Base-by-base conservation (phyloP, 2,329 filamentous ascomycete genomes). In the Lasiodiplodia sp. region DNA sequence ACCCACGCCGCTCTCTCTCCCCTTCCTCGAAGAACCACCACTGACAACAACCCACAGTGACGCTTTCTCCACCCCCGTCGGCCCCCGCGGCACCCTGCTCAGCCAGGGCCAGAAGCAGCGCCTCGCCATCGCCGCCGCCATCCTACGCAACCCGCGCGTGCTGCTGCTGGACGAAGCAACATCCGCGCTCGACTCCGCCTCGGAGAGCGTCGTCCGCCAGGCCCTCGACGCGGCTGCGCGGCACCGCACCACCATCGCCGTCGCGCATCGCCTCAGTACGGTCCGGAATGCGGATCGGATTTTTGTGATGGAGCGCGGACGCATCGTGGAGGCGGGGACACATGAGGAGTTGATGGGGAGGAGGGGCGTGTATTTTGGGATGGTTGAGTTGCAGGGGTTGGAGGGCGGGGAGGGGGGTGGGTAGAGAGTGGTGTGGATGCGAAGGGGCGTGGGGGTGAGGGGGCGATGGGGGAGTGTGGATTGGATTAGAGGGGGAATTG, bases 71-170 rank as follows among this genome's bases (percentile, higher is more conserved):
- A 97, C 94, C 0, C 77, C 94, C 2, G 94, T 97, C 40, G 95
- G 96, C 31, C 92, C 87, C 78, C 97, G 97, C 82, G 96, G 95
- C 57, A 87, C 88, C 16, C 87, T 97, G 77, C 83, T 97, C 16
- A 94, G 91, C 2, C 94, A 94, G 67, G 94, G 94, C 0, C 94
- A 97, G 80, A 97, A 97, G 79, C 94, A 97, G 80, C 91, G 94
- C 70, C 89, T 97, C 38, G 94, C 93, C 62, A 97, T 97, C 77
- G 94, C 94, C 4, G 89, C 94, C 11, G 94, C 94, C 0, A 83
- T 97, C 18, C 88, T 97, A 49, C 90, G 94, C 21, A 89, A 97
- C 75, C 94, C 94, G 18, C 94, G 92, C 81, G 90, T 97, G 71
- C 82, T 97, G 18, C 28, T 64, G 2, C 16, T 47, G 21, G 47